Evolutionary conservation across 75 land plant genomes (phyloP).

Genomic region (Adiantum capillusveneris): DNA sequence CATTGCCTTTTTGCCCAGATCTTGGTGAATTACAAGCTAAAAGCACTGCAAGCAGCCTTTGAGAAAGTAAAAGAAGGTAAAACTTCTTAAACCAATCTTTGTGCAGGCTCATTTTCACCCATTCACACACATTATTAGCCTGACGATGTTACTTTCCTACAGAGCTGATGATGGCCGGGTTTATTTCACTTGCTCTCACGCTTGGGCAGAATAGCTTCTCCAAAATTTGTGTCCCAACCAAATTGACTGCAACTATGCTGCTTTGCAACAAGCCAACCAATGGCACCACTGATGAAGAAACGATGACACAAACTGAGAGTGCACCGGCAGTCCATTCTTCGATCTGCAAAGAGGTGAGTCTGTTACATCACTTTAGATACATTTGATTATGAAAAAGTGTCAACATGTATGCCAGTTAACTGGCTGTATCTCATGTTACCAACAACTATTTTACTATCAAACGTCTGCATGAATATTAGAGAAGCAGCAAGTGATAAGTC

Average conservation of each 20-base stretch:
- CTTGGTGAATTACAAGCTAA: slow-evolving; percentile 27
- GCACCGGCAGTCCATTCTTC: too few species aligned
- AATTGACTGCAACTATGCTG: neutral
- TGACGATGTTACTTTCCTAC: neutral
- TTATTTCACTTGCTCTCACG: neutral
- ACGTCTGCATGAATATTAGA: too few species aligned
- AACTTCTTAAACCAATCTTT: neutral
- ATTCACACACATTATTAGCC: neutral
- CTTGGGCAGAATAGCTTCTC: neutral
- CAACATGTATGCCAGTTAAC: too few species aligned
- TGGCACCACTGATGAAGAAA: too few species aligned
- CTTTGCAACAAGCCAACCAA: neutral
- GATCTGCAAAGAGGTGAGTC: too few species aligned
- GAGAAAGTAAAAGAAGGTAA: slow-evolving; percentile 50
- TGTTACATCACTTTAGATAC: too few species aligned
- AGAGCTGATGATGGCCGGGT: slow-evolving; percentile 6
- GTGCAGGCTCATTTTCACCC: neutral
- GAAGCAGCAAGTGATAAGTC: too few species aligned
- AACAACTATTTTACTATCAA: too few species aligned
- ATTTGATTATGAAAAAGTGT: too few species aligned
- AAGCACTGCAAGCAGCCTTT: slow-evolving; percentile 35
- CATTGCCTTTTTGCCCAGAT: slow-evolving; percentile 15
- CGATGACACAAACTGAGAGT: too few species aligned
- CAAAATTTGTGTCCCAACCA: neutral
- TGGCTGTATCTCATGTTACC: too few species aligned